Percentiles rank a stretch among this genome's conserved stretches.
Conservation (phyloP, 257 asterid species). For the Solanum raphanifolium region DNA sequence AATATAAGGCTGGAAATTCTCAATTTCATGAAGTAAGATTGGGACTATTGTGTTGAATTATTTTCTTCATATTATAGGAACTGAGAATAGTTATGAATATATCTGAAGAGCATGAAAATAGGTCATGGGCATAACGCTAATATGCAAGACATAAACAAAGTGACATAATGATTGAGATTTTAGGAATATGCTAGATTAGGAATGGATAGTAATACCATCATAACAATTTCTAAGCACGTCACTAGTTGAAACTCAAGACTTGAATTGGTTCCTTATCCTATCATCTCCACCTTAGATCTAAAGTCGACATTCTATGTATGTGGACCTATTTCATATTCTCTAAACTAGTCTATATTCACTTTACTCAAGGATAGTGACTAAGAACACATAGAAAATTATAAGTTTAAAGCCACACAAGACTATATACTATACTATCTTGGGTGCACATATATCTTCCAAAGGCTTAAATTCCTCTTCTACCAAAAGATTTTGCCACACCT, state of each 20-base stretch:
- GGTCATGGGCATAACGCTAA: no score
- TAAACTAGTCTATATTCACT: not conserved
- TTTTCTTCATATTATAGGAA: no score
- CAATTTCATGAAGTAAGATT: no score
- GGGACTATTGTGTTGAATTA: no score
- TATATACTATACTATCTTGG: not conserved
- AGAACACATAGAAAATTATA: not conserved
- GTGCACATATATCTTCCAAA: not conserved
- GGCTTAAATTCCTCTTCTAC: not conserved
- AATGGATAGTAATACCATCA: not conserved
- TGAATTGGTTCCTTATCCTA: not conserved
- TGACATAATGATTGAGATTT: not conserved
- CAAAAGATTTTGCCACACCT: not conserved
- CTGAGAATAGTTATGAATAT: no score
- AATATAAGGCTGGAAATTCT: no score
- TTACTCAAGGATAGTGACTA: not conserved
- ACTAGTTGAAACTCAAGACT: not conserved
- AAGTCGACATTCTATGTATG: not conserved
- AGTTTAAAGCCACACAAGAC: not conserved
- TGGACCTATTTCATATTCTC: not conserved
- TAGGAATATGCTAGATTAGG: not conserved
- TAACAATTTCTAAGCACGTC: not conserved
- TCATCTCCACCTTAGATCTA: not conserved
- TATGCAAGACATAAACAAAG: not conserved
- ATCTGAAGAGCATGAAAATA: no score